These are phyloP conservation scores for Saraca asoca DNA, from an alignment of 331 rosid genomes.

Conservation along the genomic window DNA sequence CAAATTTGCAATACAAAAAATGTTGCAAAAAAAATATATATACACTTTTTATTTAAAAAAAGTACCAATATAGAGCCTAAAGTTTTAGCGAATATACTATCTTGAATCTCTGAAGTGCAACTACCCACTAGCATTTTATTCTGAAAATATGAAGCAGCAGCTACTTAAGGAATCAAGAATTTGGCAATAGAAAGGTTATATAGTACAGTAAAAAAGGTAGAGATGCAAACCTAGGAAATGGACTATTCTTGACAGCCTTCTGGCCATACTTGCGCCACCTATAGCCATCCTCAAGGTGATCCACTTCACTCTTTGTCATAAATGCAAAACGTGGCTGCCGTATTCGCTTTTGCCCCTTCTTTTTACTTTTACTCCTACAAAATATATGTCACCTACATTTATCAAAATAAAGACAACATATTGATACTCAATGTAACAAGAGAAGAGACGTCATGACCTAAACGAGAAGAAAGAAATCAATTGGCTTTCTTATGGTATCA, in stretches of 20 bases:
- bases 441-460: slow-evolving; percentile 23
- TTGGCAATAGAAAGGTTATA: no score
- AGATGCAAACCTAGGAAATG: slow-evolving; percentile 77
- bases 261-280: slow-evolving; percentile 98
- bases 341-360: slow-evolving; percentile 85
- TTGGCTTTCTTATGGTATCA: no score
- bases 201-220: slow-evolving; percentile 24
- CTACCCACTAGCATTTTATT: no score
- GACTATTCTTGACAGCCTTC: slow-evolving; percentile 94
- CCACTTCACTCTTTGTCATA: slow-evolving; percentile 92
- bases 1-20: no score
- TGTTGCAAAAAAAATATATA: no score
- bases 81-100: no score
- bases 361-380: slow-evolving; percentile 73
- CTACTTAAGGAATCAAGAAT: no score
- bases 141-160: no score
- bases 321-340: slow-evolving; percentile 89
- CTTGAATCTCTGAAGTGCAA: no score
- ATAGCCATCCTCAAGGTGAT: slow-evolving; percentile 96
- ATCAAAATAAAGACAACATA: slow-evolving; percentile 36
- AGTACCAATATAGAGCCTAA: no score
- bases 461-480: no score
- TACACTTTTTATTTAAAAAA: no score
- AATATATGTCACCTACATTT: slow-evolving; percentile 41
- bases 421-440: slow-evolving; percentile 16